A percentile compares a stretch with the other conserved stretches of the same genome.
These are phyloP conservation scores for Boletus coffeatus DNA, from an alignment of 1,284 basidiomycete genomes.

Conservation along the genomic window DNA sequence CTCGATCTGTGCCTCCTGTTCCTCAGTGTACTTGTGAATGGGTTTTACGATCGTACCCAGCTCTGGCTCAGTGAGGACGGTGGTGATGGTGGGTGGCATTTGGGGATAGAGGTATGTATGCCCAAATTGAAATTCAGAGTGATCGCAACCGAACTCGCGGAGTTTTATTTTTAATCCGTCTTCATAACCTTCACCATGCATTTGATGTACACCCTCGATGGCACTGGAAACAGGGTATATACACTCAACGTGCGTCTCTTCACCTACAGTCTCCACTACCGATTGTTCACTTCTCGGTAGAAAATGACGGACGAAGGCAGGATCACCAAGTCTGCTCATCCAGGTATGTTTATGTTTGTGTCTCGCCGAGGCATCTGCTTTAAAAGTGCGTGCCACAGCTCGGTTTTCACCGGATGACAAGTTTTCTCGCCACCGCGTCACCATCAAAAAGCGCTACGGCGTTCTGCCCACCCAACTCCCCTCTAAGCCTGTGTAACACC, in stretches of 20 bases:
- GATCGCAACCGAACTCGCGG: conserved; percentile 12
- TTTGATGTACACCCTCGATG: conserved; percentile 89
- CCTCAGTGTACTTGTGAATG: conserved; percentile 54
- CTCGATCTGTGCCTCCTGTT: conserved; percentile 55
- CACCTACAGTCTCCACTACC: background rate
- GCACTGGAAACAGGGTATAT: conserved; percentile 76
- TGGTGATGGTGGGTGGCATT: conserved; percentile 38
- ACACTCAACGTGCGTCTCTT: conserved; percentile 72
- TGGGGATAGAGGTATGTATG: background rate
- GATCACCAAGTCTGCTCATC: conserved; percentile 91
- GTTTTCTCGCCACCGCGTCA: conserved; percentile 93
- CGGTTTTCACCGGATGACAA: conserved; percentile 98
- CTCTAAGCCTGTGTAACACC: conserved; percentile 55
- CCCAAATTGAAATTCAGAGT: background rate
- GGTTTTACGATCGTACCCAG: conserved; percentile 46
- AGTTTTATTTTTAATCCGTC: conserved; percentile 11
- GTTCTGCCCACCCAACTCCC: conserved; percentile 90
- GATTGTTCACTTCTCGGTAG: conserved; percentile 36
- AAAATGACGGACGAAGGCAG: conserved; percentile 79
- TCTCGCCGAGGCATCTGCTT: background rate
- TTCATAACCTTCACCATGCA: conserved; percentile 54
- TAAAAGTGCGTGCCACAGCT: conserved; percentile 41
- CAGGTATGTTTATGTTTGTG: conserved; percentile 47
- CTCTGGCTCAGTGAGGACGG: conserved; percentile 42
- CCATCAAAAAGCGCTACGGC: conserved; percentile 87